phyloP scores from a whole-genome alignment of 352 stramenopile species.

The Thraustochytrium sp. region DNA sequence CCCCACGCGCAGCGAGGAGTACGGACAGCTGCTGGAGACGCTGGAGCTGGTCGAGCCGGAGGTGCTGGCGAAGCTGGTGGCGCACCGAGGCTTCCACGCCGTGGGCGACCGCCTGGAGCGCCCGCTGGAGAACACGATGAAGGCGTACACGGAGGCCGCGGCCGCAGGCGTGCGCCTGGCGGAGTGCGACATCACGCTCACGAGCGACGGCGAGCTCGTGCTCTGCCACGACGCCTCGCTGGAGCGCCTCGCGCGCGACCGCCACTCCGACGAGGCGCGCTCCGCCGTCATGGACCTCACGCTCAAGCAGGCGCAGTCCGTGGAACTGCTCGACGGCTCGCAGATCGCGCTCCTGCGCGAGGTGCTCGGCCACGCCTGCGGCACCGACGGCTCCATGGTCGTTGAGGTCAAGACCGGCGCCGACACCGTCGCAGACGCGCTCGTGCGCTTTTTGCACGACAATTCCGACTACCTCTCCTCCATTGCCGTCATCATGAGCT shows the following conservation, averaged over 20 bases:
- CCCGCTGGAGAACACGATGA: slow-evolving; percentile 60
- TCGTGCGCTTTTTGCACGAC: slow-evolving; percentile 48
- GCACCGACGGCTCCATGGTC: slow-evolving; percentile 54
- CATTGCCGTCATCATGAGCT: slow-evolving; percentile 59
- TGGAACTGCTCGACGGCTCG: slow-evolving; percentile 55
- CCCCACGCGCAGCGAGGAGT: slow-evolving; percentile 16
- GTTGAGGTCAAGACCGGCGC: slow-evolving; percentile 64
- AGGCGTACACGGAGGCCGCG: slow-evolving; percentile 58
- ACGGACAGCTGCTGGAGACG: background rate
- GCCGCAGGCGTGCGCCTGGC: slow-evolving; percentile 56
- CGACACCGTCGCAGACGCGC: slow-evolving; percentile 48
- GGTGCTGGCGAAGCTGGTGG: slow-evolving; percentile 47
- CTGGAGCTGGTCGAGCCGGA: background rate
- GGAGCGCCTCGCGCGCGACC: slow-evolving; percentile 54
- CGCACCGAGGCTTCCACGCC: slow-evolving; percentile 60
- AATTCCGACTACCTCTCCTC: slow-evolving; percentile 54
- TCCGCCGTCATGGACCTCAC: slow-evolving; percentile 56
- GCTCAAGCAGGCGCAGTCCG: slow-evolving; percentile 56
- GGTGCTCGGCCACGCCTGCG: slow-evolving; percentile 54
- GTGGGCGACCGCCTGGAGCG: slow-evolving; percentile 51
- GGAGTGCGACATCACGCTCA: slow-evolving; percentile 62
- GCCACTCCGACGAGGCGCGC: slow-evolving; percentile 42
- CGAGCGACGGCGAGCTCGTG: slow-evolving; percentile 60
- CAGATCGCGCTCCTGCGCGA: slow-evolving; percentile 56
- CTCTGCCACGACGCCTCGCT: slow-evolving; percentile 59